phyloP scores from a whole-genome alignment of 306 rosid species.

The Crotalaria pallida region DNA sequence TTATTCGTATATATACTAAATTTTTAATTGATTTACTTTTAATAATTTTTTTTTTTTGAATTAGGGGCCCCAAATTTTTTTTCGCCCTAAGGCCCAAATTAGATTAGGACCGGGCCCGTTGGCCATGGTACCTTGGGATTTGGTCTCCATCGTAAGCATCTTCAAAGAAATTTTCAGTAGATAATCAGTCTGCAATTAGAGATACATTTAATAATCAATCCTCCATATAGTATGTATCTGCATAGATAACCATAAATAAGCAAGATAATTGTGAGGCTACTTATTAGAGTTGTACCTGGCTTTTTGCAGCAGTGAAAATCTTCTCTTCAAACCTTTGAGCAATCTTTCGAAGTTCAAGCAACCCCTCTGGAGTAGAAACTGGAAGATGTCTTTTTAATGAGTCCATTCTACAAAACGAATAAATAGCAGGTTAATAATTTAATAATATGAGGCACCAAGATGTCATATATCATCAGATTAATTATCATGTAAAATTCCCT shows the following conservation, averaged over 20 bases:
- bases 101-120: too few species aligned
- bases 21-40: too few species aligned
- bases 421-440: background rate
- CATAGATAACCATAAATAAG: background rate
- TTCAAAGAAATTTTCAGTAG: constrained; percentile 42
- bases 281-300: constrained; percentile 44
- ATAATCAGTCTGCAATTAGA: constrained; percentile 45
- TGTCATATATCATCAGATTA: background rate
- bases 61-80: too few species aligned
- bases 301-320: constrained; percentile 63
- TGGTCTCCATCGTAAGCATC: constrained; percentile 65
- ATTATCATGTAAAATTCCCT: background rate
- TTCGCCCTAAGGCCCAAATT: too few species aligned
- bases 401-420: constrained; percentile 54
- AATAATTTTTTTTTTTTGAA: too few species aligned
- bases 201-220: constrained; percentile 7
- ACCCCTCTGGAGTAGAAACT: constrained; percentile 60
- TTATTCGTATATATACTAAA: too few species aligned
- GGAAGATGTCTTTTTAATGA: constrained; percentile 80
- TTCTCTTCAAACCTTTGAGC: constrained; percentile 88
- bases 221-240: background rate
- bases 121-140: constrained; percentile 45
- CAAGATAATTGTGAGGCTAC: background rate
- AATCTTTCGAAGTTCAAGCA: constrained; percentile 68
- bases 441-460: background rate